Evolutionary conservation across 83 land plant species (phyloP), one percentile per base, ranked within the genome.

Genomic region (Diphasiastrum complanatum): DNA sequence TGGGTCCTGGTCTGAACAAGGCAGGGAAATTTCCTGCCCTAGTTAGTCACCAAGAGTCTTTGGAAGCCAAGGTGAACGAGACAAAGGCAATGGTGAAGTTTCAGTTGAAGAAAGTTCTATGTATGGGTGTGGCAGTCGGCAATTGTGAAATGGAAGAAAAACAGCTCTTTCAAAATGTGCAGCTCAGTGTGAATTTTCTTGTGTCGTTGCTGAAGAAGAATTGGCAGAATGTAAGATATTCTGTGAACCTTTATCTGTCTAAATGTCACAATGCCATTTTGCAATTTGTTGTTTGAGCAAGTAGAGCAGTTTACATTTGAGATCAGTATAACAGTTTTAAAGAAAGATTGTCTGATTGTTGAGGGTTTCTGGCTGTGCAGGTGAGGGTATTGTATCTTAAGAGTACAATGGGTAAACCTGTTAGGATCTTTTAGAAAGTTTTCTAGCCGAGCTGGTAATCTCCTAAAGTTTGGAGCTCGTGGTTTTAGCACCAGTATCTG

Each of bases 81-180:
- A 81, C 79, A 28, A 83, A 83, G 56, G 87, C 81, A 1, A 86
- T 62, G 41, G 80, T 84, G 4, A 86, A 86, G 71, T 86, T 86
- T 49, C 89, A 86, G 61, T 45, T 86, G 61, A 84, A 85, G 78
- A 85, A 85, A 66, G 91, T 85, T 23, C 79, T 85, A 22, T 85
- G 91, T 68, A 85, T 85, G 90, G 90, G 90, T 26, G 90, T 85
- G 61, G 90, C 90, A 55, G 87, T 85, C 3, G 90, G 90, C 1
- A 86, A 86, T 57, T 61, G 63, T 29, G 67, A 61, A 16, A 86
- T 86, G 91, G 91, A 86, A 58, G 91, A 86, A 69, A 86, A 86
- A 60, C 88, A 86, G 53, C 52, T 86, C 36, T 82, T 82, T 51
- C 91, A 86, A 60, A 86, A 86, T 66, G 81, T 80, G 2, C 89